Percentiles rank a stretch among this genome's conserved stretches.
Evolutionary conservation across 345 rosid genomes (phyloP).

Genomic region (Psidium friedrichsthalianum): DNA sequence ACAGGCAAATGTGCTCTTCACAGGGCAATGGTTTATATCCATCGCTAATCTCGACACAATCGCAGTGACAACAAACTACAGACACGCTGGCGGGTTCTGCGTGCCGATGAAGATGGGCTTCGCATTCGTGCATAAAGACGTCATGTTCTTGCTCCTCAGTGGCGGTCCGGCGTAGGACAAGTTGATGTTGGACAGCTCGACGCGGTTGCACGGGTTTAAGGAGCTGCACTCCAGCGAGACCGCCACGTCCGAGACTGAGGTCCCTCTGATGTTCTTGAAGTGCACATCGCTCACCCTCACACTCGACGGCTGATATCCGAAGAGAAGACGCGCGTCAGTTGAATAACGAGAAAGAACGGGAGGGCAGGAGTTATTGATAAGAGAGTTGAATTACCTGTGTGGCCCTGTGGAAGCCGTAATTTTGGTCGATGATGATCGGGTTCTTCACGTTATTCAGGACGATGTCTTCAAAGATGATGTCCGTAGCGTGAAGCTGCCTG

Average conservation of each 20-base stretch:
- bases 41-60: background rate
- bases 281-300: slow-evolving; percentile 20
- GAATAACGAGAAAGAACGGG: background rate
- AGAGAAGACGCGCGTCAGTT: background rate
- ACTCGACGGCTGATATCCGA: slow-evolving; percentile 13
- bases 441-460: slow-evolving; percentile 15
- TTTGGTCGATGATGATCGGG: slow-evolving; percentile 31
- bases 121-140: slow-evolving; percentile 8
- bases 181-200: slow-evolving; percentile 13
- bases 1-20: background rate
- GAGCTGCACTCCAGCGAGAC: slow-evolving; percentile 20
- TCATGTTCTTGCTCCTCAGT: background rate
- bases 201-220: slow-evolving; percentile 10
- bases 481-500: slow-evolving; percentile 6
- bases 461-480: slow-evolving; percentile 23
- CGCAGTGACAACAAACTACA: background rate
- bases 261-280: slow-evolving; percentile 23
- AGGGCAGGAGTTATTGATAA: background rate
- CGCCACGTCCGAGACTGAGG: slow-evolving; percentile 12
- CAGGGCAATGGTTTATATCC: background rate
- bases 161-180: slow-evolving; percentile 3
- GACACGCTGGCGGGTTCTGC: slow-evolving; percentile 2
- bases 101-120: slow-evolving; percentile 4
- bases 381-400: background rate
- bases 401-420: slow-evolving; percentile 6